Evolutionary conservation across 1,284 basidiomycete genomes (phyloP).

Genomic region (Gymnopus androsaceus): DNA sequence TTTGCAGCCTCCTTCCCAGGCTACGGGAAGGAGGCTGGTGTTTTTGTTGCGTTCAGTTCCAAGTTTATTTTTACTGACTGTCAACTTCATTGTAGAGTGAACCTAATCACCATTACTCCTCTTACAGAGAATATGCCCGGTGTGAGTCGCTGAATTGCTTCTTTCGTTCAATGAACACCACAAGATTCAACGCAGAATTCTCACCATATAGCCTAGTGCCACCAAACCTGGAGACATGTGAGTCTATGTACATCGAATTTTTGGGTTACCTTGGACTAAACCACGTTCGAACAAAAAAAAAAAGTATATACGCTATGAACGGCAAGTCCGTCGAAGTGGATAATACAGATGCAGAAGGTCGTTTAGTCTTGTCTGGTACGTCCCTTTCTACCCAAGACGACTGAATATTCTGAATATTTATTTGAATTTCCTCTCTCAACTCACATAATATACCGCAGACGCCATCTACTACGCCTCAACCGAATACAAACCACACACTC

Average conservation of each 20-base stretch:
- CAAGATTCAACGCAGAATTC: neutral
- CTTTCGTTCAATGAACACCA: neutral
- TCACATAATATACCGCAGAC: conserved; percentile 44
- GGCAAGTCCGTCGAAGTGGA: conserved; percentile 88
- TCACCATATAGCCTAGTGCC: conserved; percentile 57
- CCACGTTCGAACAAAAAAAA: conserved; percentile 12
- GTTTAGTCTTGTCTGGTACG: conserved; percentile 73
- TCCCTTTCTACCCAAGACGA: neutral
- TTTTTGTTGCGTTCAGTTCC: conserved; percentile 28
- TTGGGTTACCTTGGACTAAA: neutral
- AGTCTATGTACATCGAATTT: conserved; percentile 22
- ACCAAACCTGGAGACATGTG: conserved; percentile 88
- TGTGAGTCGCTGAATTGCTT: conserved; percentile 11
- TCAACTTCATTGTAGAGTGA: conserved; percentile 51
- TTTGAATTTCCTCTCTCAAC: neutral
- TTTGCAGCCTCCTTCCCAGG: no score
- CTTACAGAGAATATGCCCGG: conserved; percentile 89
- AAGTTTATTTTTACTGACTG: neutral
- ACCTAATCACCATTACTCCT: conserved; percentile 73
- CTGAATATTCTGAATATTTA: neutral
- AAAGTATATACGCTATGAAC: conserved; percentile 83
- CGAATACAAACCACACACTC: conserved; percentile 77
- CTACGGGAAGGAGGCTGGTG: no score
- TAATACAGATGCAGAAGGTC: conserved; percentile 89
- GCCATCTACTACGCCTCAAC: conserved; percentile 85